Evolutionary conservation across 2,329 filamentous ascomycete species (phyloP).

Genomic region (Fusarium sp.): DNA sequence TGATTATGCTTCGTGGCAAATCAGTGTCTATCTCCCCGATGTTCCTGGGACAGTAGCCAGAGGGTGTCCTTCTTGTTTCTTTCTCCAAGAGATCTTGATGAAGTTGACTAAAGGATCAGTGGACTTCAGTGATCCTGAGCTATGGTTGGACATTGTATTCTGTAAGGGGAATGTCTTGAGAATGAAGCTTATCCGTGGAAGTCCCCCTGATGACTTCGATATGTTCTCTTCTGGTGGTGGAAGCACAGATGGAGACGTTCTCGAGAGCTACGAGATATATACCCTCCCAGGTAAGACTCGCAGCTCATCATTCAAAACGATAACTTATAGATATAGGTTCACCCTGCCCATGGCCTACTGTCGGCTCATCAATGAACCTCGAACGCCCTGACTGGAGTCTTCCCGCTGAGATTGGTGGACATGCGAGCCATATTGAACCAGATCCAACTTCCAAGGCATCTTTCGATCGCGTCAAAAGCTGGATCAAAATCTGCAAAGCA

Average conservation of each 20-base stretch:
- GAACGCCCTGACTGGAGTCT: conserved; percentile 19
- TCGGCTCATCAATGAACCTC: conserved; percentile 27
- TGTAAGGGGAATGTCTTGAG: conserved; percentile 35
- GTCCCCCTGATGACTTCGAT: conserved; percentile 23
- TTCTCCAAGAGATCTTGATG: conserved; percentile 12
- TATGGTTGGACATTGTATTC: conserved; percentile 26
- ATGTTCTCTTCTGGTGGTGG: conserved; percentile 19
- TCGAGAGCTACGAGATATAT: conserved; percentile 35
- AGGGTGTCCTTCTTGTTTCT: conserved; percentile 28
- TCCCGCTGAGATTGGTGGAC: conserved; percentile 15
- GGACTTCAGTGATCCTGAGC: conserved; percentile 8
- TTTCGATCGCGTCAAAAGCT: conserved; percentile 29
- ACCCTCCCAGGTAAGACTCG: conserved; percentile 26
- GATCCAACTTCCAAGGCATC: conserved; percentile 21
- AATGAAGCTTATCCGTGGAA: conserved; percentile 3
- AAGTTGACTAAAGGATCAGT: conserved; percentile 16
- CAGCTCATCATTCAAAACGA: rapidly evolving
- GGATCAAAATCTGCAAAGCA: conserved; percentile 32
- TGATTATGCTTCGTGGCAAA: conserved; percentile 33
- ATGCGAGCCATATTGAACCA: conserved; percentile 23
- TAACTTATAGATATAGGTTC: background rate
- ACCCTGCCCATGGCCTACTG: conserved; percentile 34
- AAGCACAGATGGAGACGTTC: background rate
- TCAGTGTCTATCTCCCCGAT: conserved; percentile 22
- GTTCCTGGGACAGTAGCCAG: background rate